Base-by-base conservation (phyloP, 169 alveolate species). In the Plasmodium gaboni region DNA sequence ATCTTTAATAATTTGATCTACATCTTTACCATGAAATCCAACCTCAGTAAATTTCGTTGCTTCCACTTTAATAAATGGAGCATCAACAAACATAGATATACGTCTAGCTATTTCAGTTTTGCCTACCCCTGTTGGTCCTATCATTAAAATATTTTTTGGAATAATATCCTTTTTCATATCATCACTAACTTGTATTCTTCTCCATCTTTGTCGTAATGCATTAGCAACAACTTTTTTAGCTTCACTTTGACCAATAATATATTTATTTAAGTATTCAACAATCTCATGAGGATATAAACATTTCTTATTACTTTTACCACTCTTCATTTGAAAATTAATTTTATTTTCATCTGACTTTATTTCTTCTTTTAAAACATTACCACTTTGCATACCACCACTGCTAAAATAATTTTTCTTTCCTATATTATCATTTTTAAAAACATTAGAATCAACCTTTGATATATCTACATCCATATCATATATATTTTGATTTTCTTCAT, bases 31-130 rank as follows among this genome's bases (percentile, higher is more conserved):
- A 85, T 97, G 98, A 73, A 95, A 97, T 0, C 98, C 98, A 6
- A 96, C 98, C 76, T 97, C 98, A 1, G 98, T 97, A 93, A 95
- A 97, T 50, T 95, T 97, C 1, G 98, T 97, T 24, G 98, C 98
- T 74, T 97, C 98, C 9, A 94, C 98, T 88, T 96, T 94, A 22
- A 95, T 74, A 90, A 97, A 97, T 0, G 98, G 98, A 8, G 98
- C 98, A 59, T 95, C 96, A 6, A 94, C 92, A 24, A 94, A 92
- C 90, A 92, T 89, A 1, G 98, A 96, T 26, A 97, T 95, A 24
- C 96, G 68, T 74, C 98, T 85, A 2, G 97, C 97, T 22, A 97
- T 95, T 73, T 97, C 98, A 3, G 98, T 97, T 68, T 97, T 97
- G 0, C 98, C 98, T 10, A 95, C 96, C 0, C 98, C 98, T 15